These are phyloP conservation scores for Monosporozyma aerobia DNA, from an alignment of 805 yeast species.

Conservation along the genomic window DNA sequence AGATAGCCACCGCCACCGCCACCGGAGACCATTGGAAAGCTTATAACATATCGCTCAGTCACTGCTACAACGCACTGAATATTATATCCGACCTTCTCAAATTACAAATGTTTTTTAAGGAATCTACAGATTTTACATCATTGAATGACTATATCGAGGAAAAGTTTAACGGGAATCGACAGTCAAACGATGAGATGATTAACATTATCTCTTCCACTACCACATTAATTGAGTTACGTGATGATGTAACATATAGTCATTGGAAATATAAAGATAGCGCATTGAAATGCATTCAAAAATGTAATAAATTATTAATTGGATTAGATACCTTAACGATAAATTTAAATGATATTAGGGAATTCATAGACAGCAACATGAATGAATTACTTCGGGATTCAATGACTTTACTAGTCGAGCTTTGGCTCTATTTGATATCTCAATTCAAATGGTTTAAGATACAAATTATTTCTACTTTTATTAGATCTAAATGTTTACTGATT, in stretches of 20 bases:
- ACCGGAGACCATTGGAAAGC: neutral
- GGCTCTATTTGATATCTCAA: conserved; percentile 16
- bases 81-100: conserved; percentile 23
- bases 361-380: conserved; percentile 29
- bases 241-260: neutral
- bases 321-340: conserved; percentile 12
- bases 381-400: conserved; percentile 40
- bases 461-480: conserved; percentile 50
- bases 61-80: conserved; percentile 22
- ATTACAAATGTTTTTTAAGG: conserved; percentile 16
- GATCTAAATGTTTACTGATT: conserved; percentile 54
- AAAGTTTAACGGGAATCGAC: neutral
- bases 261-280: conserved; percentile 38
- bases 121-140: conserved; percentile 3
- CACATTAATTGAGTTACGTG: neutral
- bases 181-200: neutral
- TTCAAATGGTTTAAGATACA: conserved; percentile 30
- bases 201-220: neutral
- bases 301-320: conserved; percentile 31
- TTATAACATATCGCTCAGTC: conserved; percentile 9
- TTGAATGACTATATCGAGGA: conserved; percentile 1
- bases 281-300: conserved; percentile 41
- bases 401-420: conserved; percentile 24
- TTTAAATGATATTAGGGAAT: conserved; percentile 10
- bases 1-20: neutral